Base-by-base conservation (phyloP, 1,284 basidiomycete genomes). In the Anthracocystis setariae region DNA sequence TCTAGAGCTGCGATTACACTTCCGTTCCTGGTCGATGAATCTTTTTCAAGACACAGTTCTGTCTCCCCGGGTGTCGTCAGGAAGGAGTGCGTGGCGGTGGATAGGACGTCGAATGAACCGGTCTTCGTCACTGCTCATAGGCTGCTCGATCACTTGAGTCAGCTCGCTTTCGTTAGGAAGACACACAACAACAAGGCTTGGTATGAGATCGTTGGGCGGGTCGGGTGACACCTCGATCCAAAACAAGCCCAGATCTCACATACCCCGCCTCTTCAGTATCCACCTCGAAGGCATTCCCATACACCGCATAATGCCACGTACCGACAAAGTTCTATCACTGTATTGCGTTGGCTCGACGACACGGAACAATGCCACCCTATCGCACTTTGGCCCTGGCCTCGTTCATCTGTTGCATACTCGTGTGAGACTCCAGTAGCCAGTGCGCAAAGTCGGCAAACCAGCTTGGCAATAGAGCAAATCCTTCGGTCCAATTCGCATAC, bases 401-500 rank as follows among this genome's bases (percentile, higher is more conserved):
- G 35, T 59, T 58, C 60, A 73, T 68, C 7, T 38, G 37, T 12
- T 54, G 59, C 63, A 73, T 67, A 46, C 60, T 67, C 18, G 46
- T 57, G 20, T 73, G 59, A 33, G 69, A 54, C 4, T 56, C 69
- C 8, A 67, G 40, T 44, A 64, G 9, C 69, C 64, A 73, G 24
- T 67, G 63, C 4, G 60, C 52, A 32, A 67, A 40, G 42, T 73
- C 69, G 23, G 49, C 50, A 3, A 55, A 64, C 69, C 69, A 77
- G 29, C 59, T 65, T 5, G 77, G 77, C 2, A 79, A 37, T n/a
- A 77, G 32, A 12, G 60, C 56, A 25, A 79, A 49, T 2, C 53
- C 32, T 18, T 76, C 75, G 3, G 73, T 63, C 70, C 70, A 77
- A 15, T 73, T 60, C 2, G 73, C 79, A 39, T 78, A 78, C 74